A percentile compares a stretch with the other conserved stretches of the same genome.
Conservation (phyloP, 257 asterid species). For the Rauvolfia tetraphylla region DNA sequence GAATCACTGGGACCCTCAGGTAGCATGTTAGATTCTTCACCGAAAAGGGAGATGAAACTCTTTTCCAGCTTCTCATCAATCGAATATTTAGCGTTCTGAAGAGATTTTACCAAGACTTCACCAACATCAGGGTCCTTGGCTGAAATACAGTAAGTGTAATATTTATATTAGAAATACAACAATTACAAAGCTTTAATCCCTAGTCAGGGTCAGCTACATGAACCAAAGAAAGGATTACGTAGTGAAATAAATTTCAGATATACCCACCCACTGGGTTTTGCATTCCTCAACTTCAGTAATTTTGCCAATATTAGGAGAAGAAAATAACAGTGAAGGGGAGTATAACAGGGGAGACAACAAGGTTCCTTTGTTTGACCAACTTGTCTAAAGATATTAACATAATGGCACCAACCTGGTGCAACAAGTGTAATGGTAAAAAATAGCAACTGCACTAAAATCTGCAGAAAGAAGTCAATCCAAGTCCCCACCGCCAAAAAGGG, state of each 20-base stretch:
- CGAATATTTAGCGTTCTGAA: constrained; percentile 76
- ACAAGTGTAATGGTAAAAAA: neutral
- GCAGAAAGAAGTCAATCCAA: neutral
- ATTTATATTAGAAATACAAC: constrained; percentile 11
- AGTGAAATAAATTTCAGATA: neutral
- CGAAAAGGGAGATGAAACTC: constrained; percentile 68
- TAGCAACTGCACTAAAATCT: neutral
- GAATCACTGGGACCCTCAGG: constrained; percentile 29
- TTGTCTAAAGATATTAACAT: neutral
- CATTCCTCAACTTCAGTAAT: neutral
- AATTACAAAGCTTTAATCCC: too few relatives aligned
- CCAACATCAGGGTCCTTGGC: constrained; percentile 87
- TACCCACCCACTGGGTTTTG: neutral
- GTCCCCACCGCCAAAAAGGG: neutral
- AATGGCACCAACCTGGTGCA: neutral
- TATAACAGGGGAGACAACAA: neutral
- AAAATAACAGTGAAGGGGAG: neutral
- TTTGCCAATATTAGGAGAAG: neutral
- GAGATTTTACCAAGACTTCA: constrained; percentile 76
- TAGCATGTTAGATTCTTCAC: constrained; percentile 36
- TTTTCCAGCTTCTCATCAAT: constrained; percentile 75
- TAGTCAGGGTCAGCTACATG: too few relatives aligned
- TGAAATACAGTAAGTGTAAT: constrained; percentile 27
- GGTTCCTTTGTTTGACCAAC: neutral
- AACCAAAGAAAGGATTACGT: too few relatives aligned